phyloP scores from a whole-genome alignment of 2,329 filamentous ascomycete genomes.

The Diaporthe amygdali region DNA sequence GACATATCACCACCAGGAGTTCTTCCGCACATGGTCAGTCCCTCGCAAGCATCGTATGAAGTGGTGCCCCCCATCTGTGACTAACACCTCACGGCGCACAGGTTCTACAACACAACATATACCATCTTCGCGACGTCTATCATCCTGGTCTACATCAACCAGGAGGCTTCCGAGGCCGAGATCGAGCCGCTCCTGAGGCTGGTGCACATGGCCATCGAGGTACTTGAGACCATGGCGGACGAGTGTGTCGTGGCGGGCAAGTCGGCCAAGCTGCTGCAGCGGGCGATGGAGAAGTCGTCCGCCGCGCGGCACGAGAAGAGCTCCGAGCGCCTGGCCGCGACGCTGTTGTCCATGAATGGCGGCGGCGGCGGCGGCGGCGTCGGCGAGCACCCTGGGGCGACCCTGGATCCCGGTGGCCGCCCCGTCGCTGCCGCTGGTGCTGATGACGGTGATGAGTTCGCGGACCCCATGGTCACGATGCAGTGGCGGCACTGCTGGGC shows the following conservation, averaged over 20 bases:
- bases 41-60: neutral
- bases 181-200: constrained; percentile 27
- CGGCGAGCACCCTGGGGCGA: neutral
- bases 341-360: constrained; percentile 22
- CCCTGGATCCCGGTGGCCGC: neutral
- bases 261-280: constrained; percentile 33
- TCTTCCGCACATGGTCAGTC: constrained; percentile 36
- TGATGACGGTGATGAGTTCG: neutral
- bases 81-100: neutral
- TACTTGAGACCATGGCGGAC: constrained; percentile 26
- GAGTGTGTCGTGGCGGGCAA: constrained; percentile 33
- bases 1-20: constrained; percentile 35
- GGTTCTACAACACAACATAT: constrained; percentile 39
- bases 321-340: constrained; percentile 23
- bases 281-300: constrained; percentile 29
- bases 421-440: neutral
- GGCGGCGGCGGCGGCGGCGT: neutral
- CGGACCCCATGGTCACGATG: constrained; percentile 25
- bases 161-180: constrained; percentile 28
- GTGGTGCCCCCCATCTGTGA: neutral
- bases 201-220: constrained; percentile 30
- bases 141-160: constrained; percentile 34
- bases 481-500: constrained; percentile 33
- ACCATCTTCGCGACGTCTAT: constrained; percentile 36
- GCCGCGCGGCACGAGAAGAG: constrained; percentile 24